Percentiles rank a stretch among this genome's conserved stretches.
Conservation (phyloP, 495 filamentous ascomycete species). For the Aspergillus campestris region DNA sequence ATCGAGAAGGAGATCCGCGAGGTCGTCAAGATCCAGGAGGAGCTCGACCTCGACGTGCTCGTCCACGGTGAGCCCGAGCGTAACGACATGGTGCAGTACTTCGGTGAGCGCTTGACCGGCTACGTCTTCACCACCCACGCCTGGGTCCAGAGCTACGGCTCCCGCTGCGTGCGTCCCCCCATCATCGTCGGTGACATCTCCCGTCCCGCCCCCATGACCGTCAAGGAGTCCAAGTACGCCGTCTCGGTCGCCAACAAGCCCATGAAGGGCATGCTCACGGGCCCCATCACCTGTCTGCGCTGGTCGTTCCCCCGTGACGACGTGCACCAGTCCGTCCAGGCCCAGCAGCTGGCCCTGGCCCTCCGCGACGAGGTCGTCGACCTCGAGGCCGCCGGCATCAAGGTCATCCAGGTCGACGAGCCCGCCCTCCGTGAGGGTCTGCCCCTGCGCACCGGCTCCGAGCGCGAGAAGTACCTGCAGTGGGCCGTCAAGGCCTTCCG, state of each 20-base stretch:
- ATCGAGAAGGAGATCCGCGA: conserved; percentile 96
- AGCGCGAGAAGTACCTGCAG: conserved; percentile 88
- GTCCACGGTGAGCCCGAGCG: conserved; percentile 99
- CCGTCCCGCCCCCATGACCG: conserved; percentile 92
- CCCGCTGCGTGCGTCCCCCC: conserved; percentile 93
- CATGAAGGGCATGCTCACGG: conserved; percentile 99
- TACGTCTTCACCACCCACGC: conserved; percentile 99
- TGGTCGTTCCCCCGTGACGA: conserved; percentile 99
- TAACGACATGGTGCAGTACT: conserved; percentile 99
- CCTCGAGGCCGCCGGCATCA: conserved; percentile 90
- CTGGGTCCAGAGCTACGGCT: conserved; percentile 98
- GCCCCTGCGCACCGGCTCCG: conserved; percentile 80
- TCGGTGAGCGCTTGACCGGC: conserved; percentile 91
- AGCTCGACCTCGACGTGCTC: conserved; percentile 90
- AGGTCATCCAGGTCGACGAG: conserved; percentile 98
- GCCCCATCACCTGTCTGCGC: conserved; percentile 93
- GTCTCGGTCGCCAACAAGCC: conserved; percentile 93
- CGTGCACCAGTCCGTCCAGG: conserved; percentile 96
- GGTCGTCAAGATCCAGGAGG: conserved; percentile 92
- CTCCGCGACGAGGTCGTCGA: conserved; percentile 98
- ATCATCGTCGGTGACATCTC: conserved; percentile 98
- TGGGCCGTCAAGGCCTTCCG: conserved; percentile 98
- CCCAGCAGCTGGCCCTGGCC: conserved; percentile 95
- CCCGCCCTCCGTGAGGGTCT: conserved; percentile 98
- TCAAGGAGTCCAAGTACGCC: conserved; percentile 99